phyloP scores from a whole-genome alignment of 2,329 filamentous ascomycete genomes.

The Fusarium sp. region DNA sequence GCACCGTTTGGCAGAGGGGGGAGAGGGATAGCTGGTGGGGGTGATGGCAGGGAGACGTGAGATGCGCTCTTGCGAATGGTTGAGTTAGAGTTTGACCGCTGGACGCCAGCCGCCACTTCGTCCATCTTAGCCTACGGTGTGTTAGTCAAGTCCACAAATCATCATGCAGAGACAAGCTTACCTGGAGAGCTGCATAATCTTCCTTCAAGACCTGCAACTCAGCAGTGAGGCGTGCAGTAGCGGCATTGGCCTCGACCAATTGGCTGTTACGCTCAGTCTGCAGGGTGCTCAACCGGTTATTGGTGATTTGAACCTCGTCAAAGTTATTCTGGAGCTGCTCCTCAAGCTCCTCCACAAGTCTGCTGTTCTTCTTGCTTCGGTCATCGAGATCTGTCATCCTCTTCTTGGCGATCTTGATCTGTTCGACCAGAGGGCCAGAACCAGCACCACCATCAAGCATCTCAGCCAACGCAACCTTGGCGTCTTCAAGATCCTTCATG shows the following conservation, averaged over 20 bases:
- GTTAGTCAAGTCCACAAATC: conserved; percentile 38
- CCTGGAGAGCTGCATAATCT: conserved; percentile 81
- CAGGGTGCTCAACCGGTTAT: conserved; percentile 85
- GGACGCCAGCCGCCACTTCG: conserved; percentile 57
- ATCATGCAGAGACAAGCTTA: conserved; percentile 53
- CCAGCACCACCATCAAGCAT: conserved; percentile 60
- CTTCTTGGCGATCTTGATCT: conserved; percentile 70
- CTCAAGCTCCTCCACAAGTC: conserved; percentile 93
- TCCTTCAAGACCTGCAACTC: conserved; percentile 75
- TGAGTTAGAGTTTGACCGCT: conserved; percentile 70
- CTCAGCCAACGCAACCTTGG: conserved; percentile 63
- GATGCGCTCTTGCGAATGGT: conserved; percentile 87
- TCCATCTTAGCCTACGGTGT: conserved; percentile 66
- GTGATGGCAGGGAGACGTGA: conserved; percentile 86
- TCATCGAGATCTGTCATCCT: conserved; percentile 70
- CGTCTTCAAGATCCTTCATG: conserved; percentile 69
- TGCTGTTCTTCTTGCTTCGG: conserved; percentile 88
- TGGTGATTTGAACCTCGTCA: conserved; percentile 87
- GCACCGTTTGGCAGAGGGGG: conserved; percentile 81
- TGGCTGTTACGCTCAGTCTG: conserved; percentile 78
- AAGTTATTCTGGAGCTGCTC: conserved; percentile 96
- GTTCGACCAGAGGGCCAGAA: conserved; percentile 61
- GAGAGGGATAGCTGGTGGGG: conserved; percentile 94
- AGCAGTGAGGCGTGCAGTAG: conserved; percentile 68
- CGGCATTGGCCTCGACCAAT: conserved; percentile 79